Conservation (phyloP, 805 yeast genomes). For the Candida boidinii region DNA sequence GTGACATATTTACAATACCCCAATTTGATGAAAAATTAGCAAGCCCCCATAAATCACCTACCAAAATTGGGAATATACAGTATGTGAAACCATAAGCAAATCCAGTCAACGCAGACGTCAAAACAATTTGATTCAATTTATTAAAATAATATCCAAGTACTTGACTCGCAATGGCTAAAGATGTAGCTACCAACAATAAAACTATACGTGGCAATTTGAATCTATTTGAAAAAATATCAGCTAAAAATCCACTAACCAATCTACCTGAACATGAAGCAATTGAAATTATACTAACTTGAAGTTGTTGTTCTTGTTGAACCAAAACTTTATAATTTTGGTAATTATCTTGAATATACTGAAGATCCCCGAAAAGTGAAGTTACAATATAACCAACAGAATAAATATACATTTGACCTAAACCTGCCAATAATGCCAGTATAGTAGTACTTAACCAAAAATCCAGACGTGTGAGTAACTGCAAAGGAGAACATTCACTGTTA, state of each 20-base stretch:
- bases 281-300: constrained; percentile 68
- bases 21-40: constrained; percentile 59
- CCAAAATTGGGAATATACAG: constrained; percentile 67
- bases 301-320: constrained; percentile 50
- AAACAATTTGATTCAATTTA: constrained; percentile 31
- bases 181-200: constrained; percentile 45
- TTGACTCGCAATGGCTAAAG: constrained; percentile 42
- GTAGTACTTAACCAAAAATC: constrained; percentile 44
- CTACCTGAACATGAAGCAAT: constrained; percentile 62
- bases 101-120: constrained; percentile 52
- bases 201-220: constrained; percentile 23
- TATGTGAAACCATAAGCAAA: constrained; percentile 66
- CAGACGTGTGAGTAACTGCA: constrained; percentile 10
- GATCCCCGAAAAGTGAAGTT: constrained; percentile 31
- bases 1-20: constrained; percentile 65
- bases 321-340: constrained; percentile 9
- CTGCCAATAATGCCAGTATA: constrained; percentile 48
- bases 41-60: constrained; percentile 70
- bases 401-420: constrained; percentile 68
- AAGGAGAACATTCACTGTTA: too few species aligned
- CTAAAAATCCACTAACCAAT: constrained; percentile 50
- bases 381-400: constrained; percentile 69
- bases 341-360: constrained; percentile 8
- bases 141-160: constrained; percentile 30
- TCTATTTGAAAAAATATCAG: constrained; percentile 53